phyloP scores from a whole-genome alignment of 495 filamentous ascomycete genomes.

The Penicillium roqueforti region DNA sequence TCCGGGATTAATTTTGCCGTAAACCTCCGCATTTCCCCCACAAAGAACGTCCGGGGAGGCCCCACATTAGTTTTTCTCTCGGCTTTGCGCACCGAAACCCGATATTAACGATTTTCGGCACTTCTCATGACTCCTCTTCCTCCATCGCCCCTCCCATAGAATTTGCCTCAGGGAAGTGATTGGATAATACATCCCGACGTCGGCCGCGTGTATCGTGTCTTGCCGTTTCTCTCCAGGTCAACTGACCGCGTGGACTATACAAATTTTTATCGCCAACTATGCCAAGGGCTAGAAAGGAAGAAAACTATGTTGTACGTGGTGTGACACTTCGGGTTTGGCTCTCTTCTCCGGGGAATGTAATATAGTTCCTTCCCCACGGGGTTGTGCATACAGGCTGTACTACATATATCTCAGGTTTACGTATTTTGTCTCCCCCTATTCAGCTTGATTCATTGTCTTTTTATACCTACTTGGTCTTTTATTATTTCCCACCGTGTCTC shows the following conservation, averaged over 20 bases:
- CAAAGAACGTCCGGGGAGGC: neutral
- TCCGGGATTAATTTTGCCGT: neutral
- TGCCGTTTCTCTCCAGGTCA: neutral
- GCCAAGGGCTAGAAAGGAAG: neutral
- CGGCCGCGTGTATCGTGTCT: constrained; percentile 13
- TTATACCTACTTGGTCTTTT: neutral
- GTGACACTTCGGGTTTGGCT: constrained; percentile 18
- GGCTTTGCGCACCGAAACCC: constrained; percentile 26
- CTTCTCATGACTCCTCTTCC: neutral
- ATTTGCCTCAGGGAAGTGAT: neutral
- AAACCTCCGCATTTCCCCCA: neutral
- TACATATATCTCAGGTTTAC: constrained; percentile 1
- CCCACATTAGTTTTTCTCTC: constrained; percentile 3
- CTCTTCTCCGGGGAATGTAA: constrained; percentile 19
- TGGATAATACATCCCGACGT: constrained; percentile 18
- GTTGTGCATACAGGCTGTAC: constrained; percentile 14
- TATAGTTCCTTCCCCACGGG: constrained; percentile 34
- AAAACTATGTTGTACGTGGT: no score
- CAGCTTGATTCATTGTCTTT: neutral
- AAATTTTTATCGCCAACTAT: neutral
- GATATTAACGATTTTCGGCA: constrained; percentile 13
- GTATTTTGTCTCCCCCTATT: neutral
- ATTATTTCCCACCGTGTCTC: neutral
- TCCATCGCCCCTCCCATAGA: constrained; percentile 1
- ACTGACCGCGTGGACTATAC: constrained; percentile 1